Evolutionary conservation across 257 asterid species (phyloP).

Genomic region (Solanum pinnatisectum): DNA sequence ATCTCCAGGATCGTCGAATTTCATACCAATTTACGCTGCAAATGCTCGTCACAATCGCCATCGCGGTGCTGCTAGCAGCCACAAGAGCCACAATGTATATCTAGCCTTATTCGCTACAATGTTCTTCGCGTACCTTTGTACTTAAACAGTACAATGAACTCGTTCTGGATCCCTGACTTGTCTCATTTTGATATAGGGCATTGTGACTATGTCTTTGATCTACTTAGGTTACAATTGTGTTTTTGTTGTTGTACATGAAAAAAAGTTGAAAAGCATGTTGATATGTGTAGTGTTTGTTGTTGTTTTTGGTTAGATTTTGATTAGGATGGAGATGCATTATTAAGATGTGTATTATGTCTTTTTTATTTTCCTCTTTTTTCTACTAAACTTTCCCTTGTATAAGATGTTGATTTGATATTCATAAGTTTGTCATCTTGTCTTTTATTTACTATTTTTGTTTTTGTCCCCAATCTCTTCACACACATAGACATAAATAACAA

Average conservation of each 20-base stretch:
- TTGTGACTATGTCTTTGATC: background rate
- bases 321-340: background rate
- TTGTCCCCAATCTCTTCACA: background rate
- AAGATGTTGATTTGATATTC: background rate
- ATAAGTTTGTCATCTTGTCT: background rate
- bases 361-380: background rate
- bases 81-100: background rate
- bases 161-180: background rate
- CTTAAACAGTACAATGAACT: background rate
- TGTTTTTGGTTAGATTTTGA: background rate
- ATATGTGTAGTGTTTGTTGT: background rate
- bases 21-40: slow-evolving; percentile 19
- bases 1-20: slow-evolving; percentile 25
- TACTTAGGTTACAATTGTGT: background rate
- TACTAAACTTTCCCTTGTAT: background rate
- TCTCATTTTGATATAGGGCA: background rate
- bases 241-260: background rate
- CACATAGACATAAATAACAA: background rate
- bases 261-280: background rate
- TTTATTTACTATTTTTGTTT: background rate
- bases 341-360: background rate
- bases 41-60: slow-evolving; percentile 17
- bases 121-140: slow-evolving; percentile 7
- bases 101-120: slow-evolving; percentile 7
- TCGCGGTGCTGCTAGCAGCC: slow-evolving; percentile 16